Conservation (phyloP, 192 early-diverging fungal species). For the Coemansia sp. region DNA sequence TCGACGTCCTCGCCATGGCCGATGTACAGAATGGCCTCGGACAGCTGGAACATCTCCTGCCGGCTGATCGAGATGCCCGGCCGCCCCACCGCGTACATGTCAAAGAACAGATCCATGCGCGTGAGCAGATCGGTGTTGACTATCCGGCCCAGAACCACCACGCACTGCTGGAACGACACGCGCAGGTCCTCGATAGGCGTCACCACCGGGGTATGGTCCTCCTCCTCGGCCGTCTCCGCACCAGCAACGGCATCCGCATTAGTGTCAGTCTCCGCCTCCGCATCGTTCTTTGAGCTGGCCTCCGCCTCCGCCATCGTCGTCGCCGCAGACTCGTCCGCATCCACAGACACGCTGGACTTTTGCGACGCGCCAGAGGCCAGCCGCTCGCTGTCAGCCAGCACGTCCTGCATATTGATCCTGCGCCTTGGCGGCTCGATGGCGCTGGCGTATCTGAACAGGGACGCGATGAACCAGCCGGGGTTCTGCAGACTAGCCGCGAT, state of each 20-base stretch:
- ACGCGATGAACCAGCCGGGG: slow-evolving; percentile 53
- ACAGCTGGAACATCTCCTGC: slow-evolving; percentile 80
- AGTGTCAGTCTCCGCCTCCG: no score
- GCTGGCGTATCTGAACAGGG: slow-evolving; percentile 46
- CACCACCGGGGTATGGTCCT: not conserved
- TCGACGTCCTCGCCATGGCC: slow-evolving; percentile 44
- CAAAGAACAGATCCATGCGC: slow-evolving; percentile 80
- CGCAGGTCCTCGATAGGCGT: slow-evolving; percentile 31
- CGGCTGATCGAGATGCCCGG: slow-evolving; percentile 63
- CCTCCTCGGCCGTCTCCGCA: no score
- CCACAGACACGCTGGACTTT: not conserved
- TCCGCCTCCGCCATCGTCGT: not conserved
- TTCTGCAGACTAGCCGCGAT: slow-evolving; percentile 39
- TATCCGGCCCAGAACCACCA: slow-evolving; percentile 74
- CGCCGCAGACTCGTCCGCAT: not conserved
- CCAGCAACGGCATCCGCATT: no score
- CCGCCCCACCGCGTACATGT: slow-evolving; percentile 71
- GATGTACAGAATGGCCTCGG: slow-evolving; percentile 85
- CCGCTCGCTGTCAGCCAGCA: slow-evolving; percentile 8
- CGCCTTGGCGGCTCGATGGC: slow-evolving; percentile 33
- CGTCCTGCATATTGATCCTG: slow-evolving; percentile 18
- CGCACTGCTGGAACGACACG: slow-evolving; percentile 78
- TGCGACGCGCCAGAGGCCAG: not conserved
- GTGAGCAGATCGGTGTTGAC: slow-evolving; percentile 78
- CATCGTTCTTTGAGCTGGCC: not conserved